A percentile compares a stretch with the other conserved stretches of the same genome.
Conservation (phyloP, 805 yeast genomes). For the Crinitomyces ghanaensis region DNA sequence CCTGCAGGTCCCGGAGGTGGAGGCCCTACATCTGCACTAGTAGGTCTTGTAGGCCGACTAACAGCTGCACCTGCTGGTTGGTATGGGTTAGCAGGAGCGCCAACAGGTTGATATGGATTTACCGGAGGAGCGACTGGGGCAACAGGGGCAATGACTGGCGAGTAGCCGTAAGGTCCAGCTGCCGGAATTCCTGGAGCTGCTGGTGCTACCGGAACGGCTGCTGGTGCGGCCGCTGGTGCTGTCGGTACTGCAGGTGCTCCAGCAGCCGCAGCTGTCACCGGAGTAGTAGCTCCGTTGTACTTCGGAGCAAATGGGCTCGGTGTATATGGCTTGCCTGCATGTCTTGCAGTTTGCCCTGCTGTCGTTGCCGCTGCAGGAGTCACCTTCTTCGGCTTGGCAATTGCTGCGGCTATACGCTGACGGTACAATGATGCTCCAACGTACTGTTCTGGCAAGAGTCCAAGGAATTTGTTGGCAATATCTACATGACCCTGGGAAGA, state of each 20-base stretch:
- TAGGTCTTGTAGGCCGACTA: too few species aligned
- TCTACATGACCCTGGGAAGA: conserved; percentile 78
- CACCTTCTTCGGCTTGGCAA: conserved; percentile 27
- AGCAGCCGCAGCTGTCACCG: conserved; percentile 7
- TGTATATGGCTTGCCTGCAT: too few species aligned
- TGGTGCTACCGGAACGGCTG: conserved; percentile 1
- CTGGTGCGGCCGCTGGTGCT: conserved; percentile 2
- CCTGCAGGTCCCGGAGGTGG: not conserved
- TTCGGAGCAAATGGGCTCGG: too few species aligned
- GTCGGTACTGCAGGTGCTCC: conserved; percentile 1
- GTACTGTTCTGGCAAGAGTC: conserved; percentile 59
- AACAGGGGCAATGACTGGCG: conserved; percentile 8
- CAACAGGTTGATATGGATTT: conserved; percentile 5
- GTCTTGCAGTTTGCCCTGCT: too few species aligned
- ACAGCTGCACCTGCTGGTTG: conserved; percentile 10
- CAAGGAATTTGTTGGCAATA: conserved; percentile 60
- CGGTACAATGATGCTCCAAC: conserved; percentile 60
- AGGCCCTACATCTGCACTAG: too few species aligned
- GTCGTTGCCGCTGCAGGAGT: conserved; percentile 9
- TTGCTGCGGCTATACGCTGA: conserved; percentile 66
- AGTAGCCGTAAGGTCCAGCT: conserved; percentile 2
- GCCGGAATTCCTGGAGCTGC: conserved; percentile 1
- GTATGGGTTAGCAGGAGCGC: conserved; percentile 9
- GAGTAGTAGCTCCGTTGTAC: conserved; percentile 11
- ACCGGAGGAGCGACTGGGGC: conserved; percentile 12